Conservation (phyloP, 1,139 yeast genomes). For the Kodamaea derodonti region DNA sequence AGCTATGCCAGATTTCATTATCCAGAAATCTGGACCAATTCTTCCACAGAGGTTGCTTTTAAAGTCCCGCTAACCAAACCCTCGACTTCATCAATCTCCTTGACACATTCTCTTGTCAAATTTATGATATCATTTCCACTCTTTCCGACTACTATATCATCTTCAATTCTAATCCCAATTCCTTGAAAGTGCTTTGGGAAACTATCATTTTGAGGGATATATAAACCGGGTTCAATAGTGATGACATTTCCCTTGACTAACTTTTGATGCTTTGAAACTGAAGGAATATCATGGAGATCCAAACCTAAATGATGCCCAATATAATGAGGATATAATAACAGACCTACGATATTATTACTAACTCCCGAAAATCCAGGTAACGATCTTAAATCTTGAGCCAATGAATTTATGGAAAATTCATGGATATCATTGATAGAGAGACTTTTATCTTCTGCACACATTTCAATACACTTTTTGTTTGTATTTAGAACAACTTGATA, state of each 20-base stretch:
- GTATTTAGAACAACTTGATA: constrained; percentile 86
- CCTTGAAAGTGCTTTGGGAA: constrained; percentile 84
- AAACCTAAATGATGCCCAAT: constrained; percentile 94
- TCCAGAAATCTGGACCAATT: constrained; percentile 41
- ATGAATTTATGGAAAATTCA: constrained; percentile 53
- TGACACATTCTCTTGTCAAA: constrained; percentile 77
- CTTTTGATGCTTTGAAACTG: constrained; percentile 48
- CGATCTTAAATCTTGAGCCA: constrained; percentile 64
- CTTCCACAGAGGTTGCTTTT: constrained; percentile 30
- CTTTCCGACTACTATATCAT: constrained; percentile 77
- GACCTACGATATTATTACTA: constrained; percentile 48
- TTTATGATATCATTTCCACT: constrained; percentile 46
- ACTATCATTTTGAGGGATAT: constrained; percentile 63
- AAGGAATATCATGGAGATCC: constrained; percentile 85
- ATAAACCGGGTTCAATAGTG: constrained; percentile 93
- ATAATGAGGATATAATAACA: constrained; percentile 80
- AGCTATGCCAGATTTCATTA: too few species aligned
- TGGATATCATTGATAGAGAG: constrained; percentile 75
- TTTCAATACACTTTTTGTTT: constrained; percentile 71
- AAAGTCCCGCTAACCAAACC: constrained; percentile 53
- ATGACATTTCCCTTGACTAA: constrained; percentile 67
- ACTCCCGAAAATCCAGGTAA: constrained; percentile 60
- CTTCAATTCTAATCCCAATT: constrained; percentile 93
- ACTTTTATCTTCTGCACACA: constrained; percentile 52
- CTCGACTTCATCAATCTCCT: constrained; percentile 81